Conservation (phyloP, 2,329 filamentous ascomycete genomes). For the Pseudogymnoascus sp. region DNA sequence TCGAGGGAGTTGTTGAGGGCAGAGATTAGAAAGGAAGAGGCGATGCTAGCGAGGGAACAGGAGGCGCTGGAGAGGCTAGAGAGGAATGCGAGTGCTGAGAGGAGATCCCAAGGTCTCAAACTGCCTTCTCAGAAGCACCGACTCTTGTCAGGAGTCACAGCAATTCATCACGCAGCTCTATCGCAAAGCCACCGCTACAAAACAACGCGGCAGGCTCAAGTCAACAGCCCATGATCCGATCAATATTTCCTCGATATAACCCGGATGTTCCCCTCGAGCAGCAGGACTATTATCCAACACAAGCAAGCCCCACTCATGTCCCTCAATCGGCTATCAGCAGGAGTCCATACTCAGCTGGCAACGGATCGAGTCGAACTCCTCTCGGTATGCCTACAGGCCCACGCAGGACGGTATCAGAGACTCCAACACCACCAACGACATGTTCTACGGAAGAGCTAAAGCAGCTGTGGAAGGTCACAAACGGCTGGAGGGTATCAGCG, state of each 20-base stretch:
- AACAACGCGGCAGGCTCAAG: constrained; percentile 10
- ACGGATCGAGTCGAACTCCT: constrained; percentile 21
- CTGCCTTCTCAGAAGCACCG: constrained; percentile 44
- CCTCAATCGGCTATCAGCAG: constrained; percentile 59
- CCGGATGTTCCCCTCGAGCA: constrained; percentile 57
- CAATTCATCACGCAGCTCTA: constrained; percentile 47
- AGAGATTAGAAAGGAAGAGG: constrained; percentile 52
- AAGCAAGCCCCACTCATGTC: constrained; percentile 56
- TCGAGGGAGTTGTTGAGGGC: constrained; percentile 52
- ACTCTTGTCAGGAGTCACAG: constrained; percentile 44
- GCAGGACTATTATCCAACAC: constrained; percentile 64
- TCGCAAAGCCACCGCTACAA: constrained; percentile 46
- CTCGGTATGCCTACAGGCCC: constrained; percentile 15
- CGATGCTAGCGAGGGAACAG: constrained; percentile 49
- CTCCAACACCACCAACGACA: not conserved
- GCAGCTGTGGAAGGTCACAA: constrained; percentile 61
- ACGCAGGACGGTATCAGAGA: not conserved
- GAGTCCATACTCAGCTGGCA: constrained; percentile 46
- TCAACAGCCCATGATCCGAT: constrained; percentile 46
- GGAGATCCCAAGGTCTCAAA: constrained; percentile 40
- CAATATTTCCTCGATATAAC: constrained; percentile 72
- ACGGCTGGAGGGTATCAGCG: constrained; percentile 59
- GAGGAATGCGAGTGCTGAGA: constrained; percentile 49
- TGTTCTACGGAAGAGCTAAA: constrained; percentile 50
- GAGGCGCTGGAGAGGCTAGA: constrained; percentile 44